These are phyloP conservation scores for Pythium apleroticum DNA, from an alignment of 352 stramenopile species.

Conservation along the genomic window DNA sequence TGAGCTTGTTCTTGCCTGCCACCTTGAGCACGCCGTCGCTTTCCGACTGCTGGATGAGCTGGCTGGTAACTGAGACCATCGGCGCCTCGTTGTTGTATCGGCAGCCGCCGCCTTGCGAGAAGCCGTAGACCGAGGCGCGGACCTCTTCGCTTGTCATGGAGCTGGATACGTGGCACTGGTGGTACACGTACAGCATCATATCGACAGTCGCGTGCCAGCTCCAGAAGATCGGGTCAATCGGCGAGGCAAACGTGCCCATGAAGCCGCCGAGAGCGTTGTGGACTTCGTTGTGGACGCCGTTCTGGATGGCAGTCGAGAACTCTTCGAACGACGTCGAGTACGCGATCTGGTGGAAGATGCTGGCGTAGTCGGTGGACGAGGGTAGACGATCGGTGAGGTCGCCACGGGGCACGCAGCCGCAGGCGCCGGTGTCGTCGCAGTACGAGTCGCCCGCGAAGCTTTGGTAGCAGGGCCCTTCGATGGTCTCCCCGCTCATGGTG, in stretches of 20 bases:
- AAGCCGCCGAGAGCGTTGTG: constrained; percentile 44
- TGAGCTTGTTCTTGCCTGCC: constrained; percentile 12
- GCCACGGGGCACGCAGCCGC: constrained; percentile 49
- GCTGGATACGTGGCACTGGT: constrained; percentile 59
- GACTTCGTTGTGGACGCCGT: constrained; percentile 55
- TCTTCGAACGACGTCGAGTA: constrained; percentile 44
- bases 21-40: constrained; percentile 2
- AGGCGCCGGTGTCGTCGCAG: constrained; percentile 40
- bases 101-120: background rate
- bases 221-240: constrained; percentile 65
- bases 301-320: constrained; percentile 44
- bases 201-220: constrained; percentile 70
- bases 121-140: constrained; percentile 20
- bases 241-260: constrained; percentile 52
- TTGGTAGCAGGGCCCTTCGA: constrained; percentile 37
- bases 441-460: constrained; percentile 45
- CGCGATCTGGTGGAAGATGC: constrained; percentile 43
- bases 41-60: constrained; percentile 10
- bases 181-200: constrained; percentile 58
- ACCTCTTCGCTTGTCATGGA: constrained; percentile 43
- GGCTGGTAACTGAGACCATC: constrained; percentile 31
- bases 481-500: constrained; percentile 42
- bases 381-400: constrained; percentile 39
- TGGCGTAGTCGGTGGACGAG: constrained; percentile 35
- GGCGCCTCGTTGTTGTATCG: constrained; percentile 2